Evolutionary conservation across 2,329 filamentous ascomycete species (phyloP).

Genomic region (Chaetomiaceae sp.): DNA sequence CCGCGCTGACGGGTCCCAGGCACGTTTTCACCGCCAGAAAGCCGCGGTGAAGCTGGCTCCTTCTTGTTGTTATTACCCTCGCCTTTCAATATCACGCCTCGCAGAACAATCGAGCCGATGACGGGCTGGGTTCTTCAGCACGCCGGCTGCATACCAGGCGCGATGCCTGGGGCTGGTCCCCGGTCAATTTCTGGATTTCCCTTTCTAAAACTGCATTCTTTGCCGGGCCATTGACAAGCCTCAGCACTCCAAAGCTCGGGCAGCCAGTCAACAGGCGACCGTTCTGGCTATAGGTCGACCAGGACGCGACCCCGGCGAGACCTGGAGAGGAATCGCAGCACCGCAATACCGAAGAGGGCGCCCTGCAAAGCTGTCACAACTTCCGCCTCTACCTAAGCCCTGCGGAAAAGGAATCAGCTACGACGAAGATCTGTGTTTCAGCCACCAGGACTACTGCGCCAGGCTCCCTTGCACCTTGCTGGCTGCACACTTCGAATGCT

Average conservation of each 20-base stretch:
- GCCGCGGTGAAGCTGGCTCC: constrained; percentile 23
- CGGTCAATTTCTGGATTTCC: constrained; percentile 4
- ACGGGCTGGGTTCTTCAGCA: neutral
- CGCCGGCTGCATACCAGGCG: neutral
- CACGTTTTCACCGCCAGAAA: constrained; percentile 33
- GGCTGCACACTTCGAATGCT: neutral
- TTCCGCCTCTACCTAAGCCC: neutral
- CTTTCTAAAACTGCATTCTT: constrained; percentile 4
- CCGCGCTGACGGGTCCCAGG: constrained; percentile 22
- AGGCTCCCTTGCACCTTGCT: neutral
- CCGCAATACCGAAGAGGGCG: neutral
- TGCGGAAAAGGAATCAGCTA: neutral
- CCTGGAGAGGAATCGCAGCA: neutral
- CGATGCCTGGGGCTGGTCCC: neutral
- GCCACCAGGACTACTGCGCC: neutral
- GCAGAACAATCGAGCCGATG: constrained; percentile 1
- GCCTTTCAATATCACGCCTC: neutral
- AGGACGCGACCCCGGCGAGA: constrained; percentile 5
- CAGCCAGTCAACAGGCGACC: no score
- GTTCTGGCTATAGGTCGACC: neutral
- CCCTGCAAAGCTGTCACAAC: neutral
- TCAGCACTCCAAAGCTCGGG: constrained; percentile 4
- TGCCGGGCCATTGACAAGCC: constrained; percentile 9
- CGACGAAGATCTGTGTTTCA: neutral
- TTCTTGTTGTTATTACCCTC: constrained; percentile 5